These are phyloP conservation scores for Thymus mandschuricus DNA, from an alignment of 257 asterid species.

Conservation along the genomic window DNA sequence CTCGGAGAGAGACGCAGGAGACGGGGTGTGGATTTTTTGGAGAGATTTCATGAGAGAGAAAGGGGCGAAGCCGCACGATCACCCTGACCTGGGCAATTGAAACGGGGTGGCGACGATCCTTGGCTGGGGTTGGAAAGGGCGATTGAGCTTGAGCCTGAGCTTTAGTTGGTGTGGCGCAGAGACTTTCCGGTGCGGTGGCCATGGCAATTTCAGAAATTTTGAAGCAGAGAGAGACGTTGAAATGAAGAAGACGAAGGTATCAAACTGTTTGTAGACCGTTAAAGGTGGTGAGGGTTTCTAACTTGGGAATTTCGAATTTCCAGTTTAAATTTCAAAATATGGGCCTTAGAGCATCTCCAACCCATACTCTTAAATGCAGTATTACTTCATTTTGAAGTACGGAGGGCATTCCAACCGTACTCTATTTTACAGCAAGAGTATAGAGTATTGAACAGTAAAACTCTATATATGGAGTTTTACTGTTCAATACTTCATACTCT, in stretches of 20 bases:
- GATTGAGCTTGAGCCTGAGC: constrained; percentile 27
- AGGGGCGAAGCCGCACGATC: constrained; percentile 73
- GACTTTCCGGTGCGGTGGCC: constrained; percentile 36
- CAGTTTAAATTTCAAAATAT: too few relatives aligned
- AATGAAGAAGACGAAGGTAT: neutral
- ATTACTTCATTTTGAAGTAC: too few relatives aligned
- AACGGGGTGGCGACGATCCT: constrained; percentile 35
- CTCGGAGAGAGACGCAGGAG: constrained; percentile 60
- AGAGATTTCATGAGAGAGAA: constrained; percentile 63
- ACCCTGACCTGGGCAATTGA: constrained; percentile 70
- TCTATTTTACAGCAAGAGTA: too few relatives aligned
- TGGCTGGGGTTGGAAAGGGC: constrained; percentile 44
- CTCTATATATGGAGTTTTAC: too few relatives aligned
- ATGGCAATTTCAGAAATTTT: constrained; percentile 1
- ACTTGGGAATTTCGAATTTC: neutral
- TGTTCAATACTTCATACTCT: too few relatives aligned
- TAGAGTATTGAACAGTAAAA: too few relatives aligned
- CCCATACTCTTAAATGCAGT: too few relatives aligned
- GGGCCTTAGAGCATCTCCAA: too few relatives aligned
- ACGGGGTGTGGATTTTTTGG: constrained; percentile 41
- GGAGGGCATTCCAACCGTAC: too few relatives aligned
- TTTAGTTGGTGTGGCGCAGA: constrained; percentile 32
- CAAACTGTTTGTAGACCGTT: constrained; percentile 28
- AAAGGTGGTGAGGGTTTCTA: neutral
- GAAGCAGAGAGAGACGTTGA: neutral